These are phyloP conservation scores for Lipomyces anomalus DNA, from an alignment of 805 yeast species.

Conservation along the genomic window DNA sequence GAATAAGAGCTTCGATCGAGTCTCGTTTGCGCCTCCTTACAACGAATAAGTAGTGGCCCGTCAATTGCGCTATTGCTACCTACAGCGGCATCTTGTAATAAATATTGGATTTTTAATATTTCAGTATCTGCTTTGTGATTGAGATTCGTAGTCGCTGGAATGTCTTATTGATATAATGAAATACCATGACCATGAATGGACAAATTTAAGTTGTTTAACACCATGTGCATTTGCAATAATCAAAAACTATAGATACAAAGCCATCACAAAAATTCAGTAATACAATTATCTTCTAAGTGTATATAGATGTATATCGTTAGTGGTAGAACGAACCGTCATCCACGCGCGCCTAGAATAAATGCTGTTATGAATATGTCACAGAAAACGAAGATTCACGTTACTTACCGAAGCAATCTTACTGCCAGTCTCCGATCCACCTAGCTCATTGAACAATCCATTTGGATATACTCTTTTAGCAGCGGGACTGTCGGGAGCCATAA, in stretches of 20 bases:
- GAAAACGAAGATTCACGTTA: neutral
- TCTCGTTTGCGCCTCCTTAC: constrained; percentile 10
- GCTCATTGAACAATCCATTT: constrained; percentile 66
- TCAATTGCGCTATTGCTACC: neutral
- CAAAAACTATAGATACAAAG: neutral
- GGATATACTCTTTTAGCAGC: constrained; percentile 75
- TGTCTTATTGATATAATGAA: too few relatives aligned
- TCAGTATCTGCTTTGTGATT: too few relatives aligned
- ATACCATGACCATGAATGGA: too few relatives aligned
- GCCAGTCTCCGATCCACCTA: constrained; percentile 50
- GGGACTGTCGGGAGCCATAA: constrained; percentile 58
- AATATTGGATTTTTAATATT: neutral
- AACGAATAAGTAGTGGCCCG: neutral
- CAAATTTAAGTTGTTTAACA: too few relatives aligned
- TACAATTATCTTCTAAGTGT: too few relatives aligned
- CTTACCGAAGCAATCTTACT: constrained; percentile 25
- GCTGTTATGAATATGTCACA: neutral
- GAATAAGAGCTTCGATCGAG: constrained; percentile 6
- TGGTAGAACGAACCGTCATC: constrained; percentile 20
- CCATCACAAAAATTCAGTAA: too few relatives aligned
- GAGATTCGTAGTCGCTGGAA: too few relatives aligned
- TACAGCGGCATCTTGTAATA: neutral
- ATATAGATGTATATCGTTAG: neutral
- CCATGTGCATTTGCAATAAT: neutral
- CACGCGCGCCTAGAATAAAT: constrained; percentile 6